Evolutionary conservation across 441 rosid genomes (phyloP).

Genomic region (Adansonia rubrostipa): DNA sequence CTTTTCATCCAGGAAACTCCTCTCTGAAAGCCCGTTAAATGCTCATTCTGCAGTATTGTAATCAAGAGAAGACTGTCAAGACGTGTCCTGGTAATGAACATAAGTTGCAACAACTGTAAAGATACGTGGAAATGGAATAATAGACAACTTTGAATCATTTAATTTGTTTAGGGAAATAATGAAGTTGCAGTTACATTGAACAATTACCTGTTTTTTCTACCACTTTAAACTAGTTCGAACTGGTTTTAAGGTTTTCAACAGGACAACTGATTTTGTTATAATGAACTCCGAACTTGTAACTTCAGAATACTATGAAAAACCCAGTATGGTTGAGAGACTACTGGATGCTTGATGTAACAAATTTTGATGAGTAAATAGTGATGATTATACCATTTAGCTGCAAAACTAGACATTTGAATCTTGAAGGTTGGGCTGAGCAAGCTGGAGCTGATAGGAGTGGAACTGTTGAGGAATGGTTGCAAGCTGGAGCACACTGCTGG

Average conservation of each 20-base stretch:
- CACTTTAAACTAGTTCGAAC: neutral
- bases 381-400: conserved; percentile 9
- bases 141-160: neutral
- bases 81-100: neutral
- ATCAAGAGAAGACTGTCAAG: neutral
- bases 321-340: neutral
- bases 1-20: neutral
- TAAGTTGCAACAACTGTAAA: neutral
- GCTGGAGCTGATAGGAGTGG: conserved; percentile 69
- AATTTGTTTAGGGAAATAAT: neutral
- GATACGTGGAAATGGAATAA: neutral
- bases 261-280: neutral
- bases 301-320: neutral
- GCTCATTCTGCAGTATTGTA: neutral
- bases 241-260: neutral
- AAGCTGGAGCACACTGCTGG: conserved; percentile 79
- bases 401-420: conserved; percentile 31
- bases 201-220: neutral
- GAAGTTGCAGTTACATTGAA: too few species aligned
- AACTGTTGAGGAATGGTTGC: conserved; percentile 58
- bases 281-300: neutral
- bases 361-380: neutral
- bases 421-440: conserved; percentile 72
- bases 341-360: neutral
- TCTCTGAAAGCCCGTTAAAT: neutral